These are phyloP conservation scores for Ophiostoma pallidulum DNA, from an alignment of 2,329 filamentous ascomycete genomes.

Conservation along the genomic window DNA sequence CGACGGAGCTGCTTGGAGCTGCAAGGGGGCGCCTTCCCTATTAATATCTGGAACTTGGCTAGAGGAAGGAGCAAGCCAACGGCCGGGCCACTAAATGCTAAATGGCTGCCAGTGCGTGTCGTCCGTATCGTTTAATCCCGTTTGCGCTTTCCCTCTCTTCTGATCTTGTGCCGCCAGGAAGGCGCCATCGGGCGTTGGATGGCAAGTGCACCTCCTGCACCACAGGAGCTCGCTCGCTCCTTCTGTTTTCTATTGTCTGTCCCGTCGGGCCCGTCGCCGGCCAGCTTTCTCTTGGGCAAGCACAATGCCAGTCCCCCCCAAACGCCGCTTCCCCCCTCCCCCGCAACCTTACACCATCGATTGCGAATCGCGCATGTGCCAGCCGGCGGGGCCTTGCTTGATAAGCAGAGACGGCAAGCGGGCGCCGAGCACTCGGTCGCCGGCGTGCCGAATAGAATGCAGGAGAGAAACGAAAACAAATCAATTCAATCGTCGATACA, in stretches of 20 bases:
- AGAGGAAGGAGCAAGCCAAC: too few relatives aligned
- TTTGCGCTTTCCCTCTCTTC: too few relatives aligned
- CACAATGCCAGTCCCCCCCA: not conserved
- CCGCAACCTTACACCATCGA: constrained; percentile 7
- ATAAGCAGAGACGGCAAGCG: constrained; percentile 2
- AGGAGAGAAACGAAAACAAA: not conserved
- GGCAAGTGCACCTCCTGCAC: too few relatives aligned
- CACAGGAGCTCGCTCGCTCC: too few relatives aligned
- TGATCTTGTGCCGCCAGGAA: not conserved
- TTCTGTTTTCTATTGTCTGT: too few relatives aligned
- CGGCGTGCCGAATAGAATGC: not conserved
- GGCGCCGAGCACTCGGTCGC: too few relatives aligned
- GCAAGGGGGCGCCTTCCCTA: too few relatives aligned
- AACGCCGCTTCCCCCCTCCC: not conserved
- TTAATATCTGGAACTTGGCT: too few relatives aligned
- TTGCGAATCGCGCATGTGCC: constrained; percentile 9
- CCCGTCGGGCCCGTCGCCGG: constrained; percentile 6
- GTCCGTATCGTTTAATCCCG: not conserved
- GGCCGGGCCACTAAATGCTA: too few relatives aligned
- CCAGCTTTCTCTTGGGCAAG: not conserved
- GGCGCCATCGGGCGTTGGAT: not conserved
- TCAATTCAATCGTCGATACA: too few relatives aligned
- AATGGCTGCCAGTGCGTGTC: too few relatives aligned
- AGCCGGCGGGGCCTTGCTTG: not conserved
- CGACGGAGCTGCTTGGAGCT: too few relatives aligned